Conservation (phyloP, 106 monocot species). For the Phalaenopsis equestris region DNA sequence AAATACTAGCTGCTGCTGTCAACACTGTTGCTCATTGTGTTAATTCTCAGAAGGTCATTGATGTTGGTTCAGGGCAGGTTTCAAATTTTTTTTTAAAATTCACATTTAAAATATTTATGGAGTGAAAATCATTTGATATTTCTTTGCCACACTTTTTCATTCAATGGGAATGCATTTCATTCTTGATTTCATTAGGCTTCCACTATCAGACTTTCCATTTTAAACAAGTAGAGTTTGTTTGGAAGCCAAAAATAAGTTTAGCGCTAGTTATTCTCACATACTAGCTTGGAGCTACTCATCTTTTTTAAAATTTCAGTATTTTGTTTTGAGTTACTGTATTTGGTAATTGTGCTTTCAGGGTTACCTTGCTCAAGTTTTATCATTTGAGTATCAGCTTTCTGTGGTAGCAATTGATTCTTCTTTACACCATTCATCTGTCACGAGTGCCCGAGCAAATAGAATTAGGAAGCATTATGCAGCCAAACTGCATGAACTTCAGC, state of each 20-base stretch:
- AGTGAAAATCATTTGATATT: not conserved
- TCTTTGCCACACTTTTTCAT: not conserved
- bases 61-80: constrained; percentile 99
- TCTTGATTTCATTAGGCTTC: not conserved
- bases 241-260: not conserved
- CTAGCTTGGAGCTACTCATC: not conserved
- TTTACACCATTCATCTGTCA: constrained; percentile 82
- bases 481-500: constrained; percentile 45
- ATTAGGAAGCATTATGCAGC: constrained; percentile 84
- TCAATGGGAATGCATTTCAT: not conserved
- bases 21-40: constrained; percentile 35
- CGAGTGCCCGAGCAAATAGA: constrained; percentile 70
- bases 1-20: constrained; percentile 56
- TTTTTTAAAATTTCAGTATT: not conserved
- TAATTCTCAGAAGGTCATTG: constrained; percentile 65
- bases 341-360: constrained; percentile 45
- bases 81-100: not conserved
- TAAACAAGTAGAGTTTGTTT: not conserved
- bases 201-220: not conserved
- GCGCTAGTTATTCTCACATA: not conserved
- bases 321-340: not conserved
- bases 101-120: not conserved
- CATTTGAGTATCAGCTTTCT: constrained; percentile 71
- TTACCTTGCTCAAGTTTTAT: constrained; percentile 88
- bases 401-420: constrained; percentile 97